These are phyloP conservation scores for Talaromyces ruber DNA, from an alignment of 495 filamentous ascomycete genomes.

Conservation along the genomic window DNA sequence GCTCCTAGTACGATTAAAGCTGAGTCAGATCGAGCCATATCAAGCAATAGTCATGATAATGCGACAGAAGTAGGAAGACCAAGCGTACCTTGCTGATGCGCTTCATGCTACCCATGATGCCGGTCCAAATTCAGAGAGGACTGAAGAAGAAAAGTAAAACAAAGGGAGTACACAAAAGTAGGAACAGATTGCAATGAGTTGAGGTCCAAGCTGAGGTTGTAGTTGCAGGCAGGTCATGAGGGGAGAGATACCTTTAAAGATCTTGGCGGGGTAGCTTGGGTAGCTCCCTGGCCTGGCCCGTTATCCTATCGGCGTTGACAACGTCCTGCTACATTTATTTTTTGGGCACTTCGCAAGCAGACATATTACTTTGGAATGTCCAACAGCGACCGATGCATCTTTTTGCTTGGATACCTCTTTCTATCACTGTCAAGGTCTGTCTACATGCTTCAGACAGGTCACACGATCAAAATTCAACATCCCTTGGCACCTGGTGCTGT, in stretches of 20 bases:
- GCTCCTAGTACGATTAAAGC: constrained; percentile 46
- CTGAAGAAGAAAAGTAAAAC: not conserved
- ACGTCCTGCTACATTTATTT: too few species aligned
- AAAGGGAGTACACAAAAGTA: not conserved
- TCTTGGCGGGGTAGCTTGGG: not conserved
- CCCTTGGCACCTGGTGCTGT: not conserved
- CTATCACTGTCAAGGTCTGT: not conserved
- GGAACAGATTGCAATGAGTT: constrained; percentile 28
- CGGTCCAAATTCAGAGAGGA: constrained; percentile 7
- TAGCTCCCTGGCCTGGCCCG: not conserved
- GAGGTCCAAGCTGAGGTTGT: constrained; percentile 30
- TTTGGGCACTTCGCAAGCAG: too few species aligned
- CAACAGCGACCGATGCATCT: not conserved
- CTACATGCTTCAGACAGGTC: not conserved
- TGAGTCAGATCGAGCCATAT: constrained; percentile 7
- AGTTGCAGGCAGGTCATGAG: constrained; percentile 16
- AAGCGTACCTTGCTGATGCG: constrained; percentile 44
- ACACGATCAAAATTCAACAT: not conserved
- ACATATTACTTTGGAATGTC: not conserved
- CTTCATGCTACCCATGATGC: constrained; percentile 45
- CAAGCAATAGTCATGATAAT: not conserved
- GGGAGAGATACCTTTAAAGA: constrained; percentile 5
- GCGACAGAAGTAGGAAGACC: not conserved
- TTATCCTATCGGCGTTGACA: not conserved
- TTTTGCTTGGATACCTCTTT: not conserved